A percentile compares a stretch with the other conserved stretches of the same genome.
Evolutionary conservation across 2,329 filamentous ascomycete species (phyloP).

Genomic region (Trichoderma atrobrunneum): DNA sequence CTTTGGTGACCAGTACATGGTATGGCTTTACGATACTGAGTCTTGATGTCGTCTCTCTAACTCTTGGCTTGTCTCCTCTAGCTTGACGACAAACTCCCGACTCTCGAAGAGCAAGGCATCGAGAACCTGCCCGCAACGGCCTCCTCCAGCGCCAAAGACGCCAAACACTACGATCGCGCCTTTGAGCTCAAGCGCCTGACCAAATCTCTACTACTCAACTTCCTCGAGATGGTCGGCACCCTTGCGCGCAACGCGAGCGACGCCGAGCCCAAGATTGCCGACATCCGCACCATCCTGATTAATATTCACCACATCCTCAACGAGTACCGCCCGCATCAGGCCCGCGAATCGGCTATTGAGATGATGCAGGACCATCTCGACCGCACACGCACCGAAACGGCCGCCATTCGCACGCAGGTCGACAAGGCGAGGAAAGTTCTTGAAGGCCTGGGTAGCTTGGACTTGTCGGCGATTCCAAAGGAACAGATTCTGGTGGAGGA

Average conservation of each 20-base stretch:
- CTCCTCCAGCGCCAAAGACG: conserved; percentile 44
- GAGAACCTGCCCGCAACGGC: conserved; percentile 56
- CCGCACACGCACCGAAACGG: conserved; percentile 68
- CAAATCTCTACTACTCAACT: conserved; percentile 84
- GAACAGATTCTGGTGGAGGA: background rate
- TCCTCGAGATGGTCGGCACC: conserved; percentile 73
- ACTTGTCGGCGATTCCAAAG: conserved; percentile 27
- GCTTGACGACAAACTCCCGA: conserved; percentile 61
- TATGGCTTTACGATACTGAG: conserved; percentile 25
- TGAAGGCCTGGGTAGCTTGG: conserved; percentile 60
- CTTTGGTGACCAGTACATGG: conserved; percentile 67
- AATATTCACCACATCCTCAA: conserved; percentile 95
- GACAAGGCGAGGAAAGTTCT: conserved; percentile 73
- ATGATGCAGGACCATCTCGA: conserved; percentile 85
- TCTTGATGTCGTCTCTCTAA: background rate
- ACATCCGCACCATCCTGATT: conserved; percentile 78
- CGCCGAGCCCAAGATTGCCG: conserved; percentile 68
- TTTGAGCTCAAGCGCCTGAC: conserved; percentile 72
- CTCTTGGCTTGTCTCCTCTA: conserved; percentile 25
- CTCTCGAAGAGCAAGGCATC: conserved; percentile 68
- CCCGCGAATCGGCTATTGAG: conserved; percentile 78
- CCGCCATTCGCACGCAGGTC: conserved; percentile 62
- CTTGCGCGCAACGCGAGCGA: conserved; percentile 36
- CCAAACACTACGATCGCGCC: conserved; percentile 59
- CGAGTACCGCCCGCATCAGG: conserved; percentile 90